Evolutionary conservation across 495 filamentous ascomycete genomes (phyloP).

Genomic region (Lasiosphaeris hirsuta): DNA sequence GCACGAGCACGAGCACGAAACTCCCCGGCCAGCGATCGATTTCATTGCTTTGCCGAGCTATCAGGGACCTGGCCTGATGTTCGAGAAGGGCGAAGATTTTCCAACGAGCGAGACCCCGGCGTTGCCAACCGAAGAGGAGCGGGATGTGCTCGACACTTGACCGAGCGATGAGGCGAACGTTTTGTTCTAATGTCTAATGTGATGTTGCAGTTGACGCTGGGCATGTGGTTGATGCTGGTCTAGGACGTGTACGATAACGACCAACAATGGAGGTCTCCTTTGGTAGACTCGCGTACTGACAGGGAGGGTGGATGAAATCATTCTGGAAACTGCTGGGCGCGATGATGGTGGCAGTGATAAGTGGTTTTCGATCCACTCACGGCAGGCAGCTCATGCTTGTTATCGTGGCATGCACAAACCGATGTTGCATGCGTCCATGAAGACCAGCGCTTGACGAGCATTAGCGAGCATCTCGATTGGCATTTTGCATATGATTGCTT

Average conservation of each 20-base stretch:
- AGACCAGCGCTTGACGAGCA: too few species aligned
- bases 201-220: background rate
- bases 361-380: too few species aligned
- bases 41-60: slow-evolving; percentile 41
- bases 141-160: slow-evolving; percentile 39
- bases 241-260: slow-evolving; percentile 1
- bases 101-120: slow-evolving; percentile 33
- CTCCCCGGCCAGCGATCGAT: background rate
- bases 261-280: background rate
- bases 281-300: too few species aligned
- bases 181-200: slow-evolving; percentile 20
- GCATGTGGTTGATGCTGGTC: background rate
- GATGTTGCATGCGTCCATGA: too few species aligned
- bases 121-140: slow-evolving; percentile 40
- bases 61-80: slow-evolving; percentile 40
- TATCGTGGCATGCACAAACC: too few species aligned
- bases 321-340: too few species aligned
- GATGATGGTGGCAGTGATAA: too few species aligned
- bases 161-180: background rate
- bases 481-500: too few species aligned
- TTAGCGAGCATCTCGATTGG: too few species aligned
- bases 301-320: background rate
- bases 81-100: slow-evolving; percentile 47
- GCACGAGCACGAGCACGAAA: slow-evolving; percentile 12
- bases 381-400: too few species aligned